Conservation (phyloP, 2,329 filamentous ascomycete species). For the Xylariaceae sp. region DNA sequence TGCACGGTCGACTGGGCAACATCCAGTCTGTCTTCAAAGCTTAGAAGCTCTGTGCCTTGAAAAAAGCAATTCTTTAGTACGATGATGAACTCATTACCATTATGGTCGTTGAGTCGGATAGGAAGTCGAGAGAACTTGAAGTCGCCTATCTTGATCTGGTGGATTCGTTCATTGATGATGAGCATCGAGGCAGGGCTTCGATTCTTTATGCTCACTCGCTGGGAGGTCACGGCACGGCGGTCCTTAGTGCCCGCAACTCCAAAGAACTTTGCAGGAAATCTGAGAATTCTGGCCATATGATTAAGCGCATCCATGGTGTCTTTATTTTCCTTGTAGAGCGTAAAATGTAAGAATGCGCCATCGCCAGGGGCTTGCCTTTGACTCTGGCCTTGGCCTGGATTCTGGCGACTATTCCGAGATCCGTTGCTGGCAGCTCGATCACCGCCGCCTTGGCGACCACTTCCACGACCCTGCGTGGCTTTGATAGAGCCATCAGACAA, state of each 20-base stretch:
- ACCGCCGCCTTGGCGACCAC: constrained; percentile 28
- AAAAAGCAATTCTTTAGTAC: constrained; percentile 83
- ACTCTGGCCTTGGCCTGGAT: constrained; percentile 19
- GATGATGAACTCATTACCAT: constrained; percentile 90
- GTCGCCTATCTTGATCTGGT: constrained; percentile 69
- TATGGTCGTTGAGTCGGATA: constrained; percentile 78
- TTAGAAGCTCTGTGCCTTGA: constrained; percentile 38
- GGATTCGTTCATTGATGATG: constrained; percentile 60
- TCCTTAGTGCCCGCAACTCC: constrained; percentile 84
- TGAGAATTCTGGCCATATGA: constrained; percentile 71
- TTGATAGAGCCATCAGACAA: constrained; percentile 56
- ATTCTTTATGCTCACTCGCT: constrained; percentile 67
- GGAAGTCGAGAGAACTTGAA: constrained; percentile 72
- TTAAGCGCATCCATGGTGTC: constrained; percentile 90
- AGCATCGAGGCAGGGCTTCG: constrained; percentile 58
- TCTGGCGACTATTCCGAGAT: constrained; percentile 21
- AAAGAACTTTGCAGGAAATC: constrained; percentile 72
- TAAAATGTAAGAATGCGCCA: constrained; percentile 87
- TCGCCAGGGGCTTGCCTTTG: constrained; percentile 24
- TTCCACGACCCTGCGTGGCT: constrained; percentile 43
- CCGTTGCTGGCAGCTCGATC: constrained; percentile 25
- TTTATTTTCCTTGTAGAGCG: constrained; percentile 93
- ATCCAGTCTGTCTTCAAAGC: constrained; percentile 47
- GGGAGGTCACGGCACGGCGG: constrained; percentile 78
- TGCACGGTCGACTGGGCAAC: constrained; percentile 50